phyloP scores from a whole-genome alignment of 148 eudicot species.

The Vaccinium darrowii region DNA sequence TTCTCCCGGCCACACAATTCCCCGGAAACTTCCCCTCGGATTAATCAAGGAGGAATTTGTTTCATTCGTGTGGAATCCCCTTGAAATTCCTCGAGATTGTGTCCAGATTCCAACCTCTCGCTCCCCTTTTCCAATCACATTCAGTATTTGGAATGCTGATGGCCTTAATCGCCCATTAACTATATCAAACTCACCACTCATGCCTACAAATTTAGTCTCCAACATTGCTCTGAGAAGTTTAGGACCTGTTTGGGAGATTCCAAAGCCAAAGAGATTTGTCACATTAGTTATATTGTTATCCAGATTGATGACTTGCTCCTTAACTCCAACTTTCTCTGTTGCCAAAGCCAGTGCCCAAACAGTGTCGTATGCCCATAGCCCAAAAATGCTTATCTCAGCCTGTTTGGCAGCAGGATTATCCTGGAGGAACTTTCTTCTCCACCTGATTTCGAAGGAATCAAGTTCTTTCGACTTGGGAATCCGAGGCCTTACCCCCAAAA shows the following conservation, averaged over 20 bases:
- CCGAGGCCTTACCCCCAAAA: conserved; percentile 6
- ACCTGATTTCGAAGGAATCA: conserved; percentile 15
- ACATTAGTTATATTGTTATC: background rate
- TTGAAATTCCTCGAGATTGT: conserved; percentile 8
- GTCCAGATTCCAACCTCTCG: conserved; percentile 19
- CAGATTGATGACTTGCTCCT: background rate
- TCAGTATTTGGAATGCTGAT: conserved; percentile 9
- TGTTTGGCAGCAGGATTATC: background rate
- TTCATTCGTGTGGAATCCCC: too few species aligned
- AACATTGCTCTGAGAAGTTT: too few species aligned
- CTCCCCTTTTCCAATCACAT: conserved; percentile 13
- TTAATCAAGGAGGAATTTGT: background rate
- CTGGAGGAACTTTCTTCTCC: background rate
- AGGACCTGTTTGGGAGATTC: too few species aligned
- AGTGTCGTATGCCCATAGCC: conserved; percentile 16
- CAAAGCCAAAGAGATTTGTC: too few species aligned
- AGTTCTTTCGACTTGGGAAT: conserved; percentile 14
- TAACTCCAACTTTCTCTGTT: conserved; percentile 10
- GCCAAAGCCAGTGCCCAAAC: conserved; percentile 14
- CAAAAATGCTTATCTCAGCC: background rate
- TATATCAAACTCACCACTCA: background rate
- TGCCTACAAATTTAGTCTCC: background rate
- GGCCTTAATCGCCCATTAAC: background rate
- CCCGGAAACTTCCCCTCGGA: background rate
- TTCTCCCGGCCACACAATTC: conserved; percentile 19